Evolutionary conservation across 108 stramenopile species (phyloP), one percentile per base, ranked within the genome.

Genomic region (Aurantiochytrium sp.): DNA sequence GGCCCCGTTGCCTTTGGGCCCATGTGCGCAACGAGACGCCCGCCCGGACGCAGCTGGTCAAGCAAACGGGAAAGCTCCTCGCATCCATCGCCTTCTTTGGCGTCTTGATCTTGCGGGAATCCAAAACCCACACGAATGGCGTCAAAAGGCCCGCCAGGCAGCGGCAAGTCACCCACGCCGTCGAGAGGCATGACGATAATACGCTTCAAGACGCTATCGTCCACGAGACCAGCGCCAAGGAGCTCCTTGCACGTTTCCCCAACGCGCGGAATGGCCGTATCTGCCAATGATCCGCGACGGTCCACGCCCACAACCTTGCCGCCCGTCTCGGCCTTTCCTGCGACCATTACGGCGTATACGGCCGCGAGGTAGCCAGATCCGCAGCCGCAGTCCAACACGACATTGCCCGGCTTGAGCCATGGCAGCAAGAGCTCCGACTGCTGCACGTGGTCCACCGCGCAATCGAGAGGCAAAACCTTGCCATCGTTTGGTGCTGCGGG

Each of bases 341-440:
- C 19, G 6, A 83, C 76, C 10, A 83, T 12, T 12, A 12, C n/a
- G 18, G 76, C 76, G 49, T 53, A 53, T 12, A 53, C 45, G 49
- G 76, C 76, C 10, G 23, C 45, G 6, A 83, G 49, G 23, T 53
- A 83, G 12, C 76, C 76, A 35, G 76, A 47, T 1, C 76, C 76
- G 51, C 76, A 83, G 10, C 76, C 76, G 51, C 76, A 83, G 76
- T 83, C 76, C 76, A 83, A 45, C 76, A 83, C 76, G 1, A 16
- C 51, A 6, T 83, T 83, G 6, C 76, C 76, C 16, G 76, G 76
- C 76, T 6, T 28, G 16, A 83, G 76, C 64, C 64, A 69, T 23
- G 64, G 64, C 64, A 69, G 64, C 35, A 69, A 10, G 8, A 69
- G 64, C 64, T 69, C 64, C 35, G 42, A 28, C 64, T 69, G 64